These are phyloP conservation scores for Penicillium sp. DNA, from an alignment of 2,329 filamentous ascomycete genomes.

Conservation along the genomic window DNA sequence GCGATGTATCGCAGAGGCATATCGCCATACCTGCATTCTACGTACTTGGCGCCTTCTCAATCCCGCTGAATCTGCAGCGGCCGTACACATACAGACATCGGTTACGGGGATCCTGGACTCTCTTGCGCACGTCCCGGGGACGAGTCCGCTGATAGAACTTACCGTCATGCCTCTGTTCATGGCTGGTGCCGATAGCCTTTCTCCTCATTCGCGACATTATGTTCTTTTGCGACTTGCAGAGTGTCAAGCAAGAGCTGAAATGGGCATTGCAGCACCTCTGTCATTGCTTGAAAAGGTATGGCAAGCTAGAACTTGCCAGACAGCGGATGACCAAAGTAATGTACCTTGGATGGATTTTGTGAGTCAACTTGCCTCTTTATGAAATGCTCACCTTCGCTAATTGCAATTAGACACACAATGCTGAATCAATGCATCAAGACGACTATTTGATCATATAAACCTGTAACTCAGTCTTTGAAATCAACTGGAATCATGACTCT, in stretches of 20 bases:
- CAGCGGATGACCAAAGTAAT: slow-evolving; percentile 24
- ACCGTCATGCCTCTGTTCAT: slow-evolving; percentile 35
- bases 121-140: slow-evolving; percentile 25
- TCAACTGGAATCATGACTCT: not conserved
- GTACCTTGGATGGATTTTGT: slow-evolving; percentile 34
- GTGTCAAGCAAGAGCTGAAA: slow-evolving; percentile 29
- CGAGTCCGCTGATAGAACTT: slow-evolving; percentile 30
- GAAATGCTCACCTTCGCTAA: not conserved
- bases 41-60: slow-evolving; percentile 32
- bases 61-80: slow-evolving; percentile 20
- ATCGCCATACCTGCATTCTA: slow-evolving; percentile 32
- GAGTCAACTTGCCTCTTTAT: slow-evolving; percentile 11
- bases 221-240: slow-evolving; percentile 30
- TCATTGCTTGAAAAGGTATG: slow-evolving; percentile 30
- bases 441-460: slow-evolving; percentile 35
- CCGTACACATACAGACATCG: slow-evolving; percentile 28
- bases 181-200: slow-evolving; percentile 31
- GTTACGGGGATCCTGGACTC: slow-evolving; percentile 32
- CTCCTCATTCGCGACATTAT: slow-evolving; percentile 34
- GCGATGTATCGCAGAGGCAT: slow-evolving; percentile 29
- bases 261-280: slow-evolving; percentile 26
- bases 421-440: slow-evolving; percentile 27
- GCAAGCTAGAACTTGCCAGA: slow-evolving; percentile 26
- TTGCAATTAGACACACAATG: slow-evolving; percentile 23
- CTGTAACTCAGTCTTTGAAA: not conserved